Evolutionary conservation across 305 asterid species (phyloP), one percentile per base, ranked within the genome.

Genomic region (Rubia tinctorum): DNA sequence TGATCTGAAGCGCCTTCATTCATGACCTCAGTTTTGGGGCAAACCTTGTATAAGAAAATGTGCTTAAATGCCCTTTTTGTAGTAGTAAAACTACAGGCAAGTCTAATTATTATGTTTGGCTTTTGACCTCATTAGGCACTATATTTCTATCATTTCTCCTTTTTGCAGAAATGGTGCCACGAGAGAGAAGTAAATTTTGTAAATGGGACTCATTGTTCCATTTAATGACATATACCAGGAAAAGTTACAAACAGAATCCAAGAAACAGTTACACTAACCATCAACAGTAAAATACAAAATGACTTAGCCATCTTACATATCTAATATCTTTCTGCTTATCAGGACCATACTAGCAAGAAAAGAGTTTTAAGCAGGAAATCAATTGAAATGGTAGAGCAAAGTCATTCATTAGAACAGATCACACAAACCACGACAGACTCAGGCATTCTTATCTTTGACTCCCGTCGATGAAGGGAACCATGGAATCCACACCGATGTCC

Each of bases 401-500:
- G 25, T 39, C 71, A 75, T 39, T 34, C 64, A 17, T 4, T 10
- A 62, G 56, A 73, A 69, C 61, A 56, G 63, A 75, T 44, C 60
- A 59, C 70, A 71, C 56, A 27, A 45, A 49, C 23, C n/a, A n/a
- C 40, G 45, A 69, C 51, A 1, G 44, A 73, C 59, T 90, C 88
- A 87, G n/a, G 79, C 77, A 60, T 80, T 82, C 89, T 90, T 92
- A 77, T 78, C 85, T 79, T 89, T 87, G 68, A 71, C 80, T 7
- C 2, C 77, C 4, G 69, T 68, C 0, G 90, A 68, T 71, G 80
- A 75, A 85, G 83, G 88, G 78, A 91, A 89, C 96, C 97, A 91
- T 71, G 97, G 97, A 76, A 93, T 79, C 96, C 92, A 91, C 30
- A 86, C 92, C 2, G 97, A 89, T 8, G 98, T 93, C 10, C 80